phyloP scores from a whole-genome alignment of 202 grass and related monocot species.

The Schoenoplectus triqueter region DNA sequence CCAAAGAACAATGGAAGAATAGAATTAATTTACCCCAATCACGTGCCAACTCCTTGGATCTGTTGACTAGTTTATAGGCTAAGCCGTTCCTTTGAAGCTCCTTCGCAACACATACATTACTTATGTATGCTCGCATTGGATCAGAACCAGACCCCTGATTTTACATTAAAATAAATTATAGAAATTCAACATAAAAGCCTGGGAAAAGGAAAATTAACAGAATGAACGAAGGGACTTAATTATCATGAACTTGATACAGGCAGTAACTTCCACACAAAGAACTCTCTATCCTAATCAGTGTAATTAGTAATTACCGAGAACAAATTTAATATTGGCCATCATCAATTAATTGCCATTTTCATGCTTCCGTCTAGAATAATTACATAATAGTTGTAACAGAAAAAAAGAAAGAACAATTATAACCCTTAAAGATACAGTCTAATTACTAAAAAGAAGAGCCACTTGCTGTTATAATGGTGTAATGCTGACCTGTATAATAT shows the following conservation, averaged over 20 bases:
- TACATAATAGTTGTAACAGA: background rate
- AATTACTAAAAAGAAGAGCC: background rate
- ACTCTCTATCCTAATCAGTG: background rate
- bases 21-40: constrained; percentile 68
- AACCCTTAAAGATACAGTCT: background rate
- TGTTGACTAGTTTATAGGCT: constrained; percentile 75
- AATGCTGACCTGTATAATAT: background rate
- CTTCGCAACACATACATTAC: constrained; percentile 82
- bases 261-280: background rate
- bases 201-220: background rate
- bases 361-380: background rate
- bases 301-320: constrained; percentile 18
- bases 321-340: background rate
- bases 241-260: background rate
- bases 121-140: constrained; percentile 67
- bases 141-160: constrained; percentile 61
- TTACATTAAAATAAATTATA: constrained; percentile 27
- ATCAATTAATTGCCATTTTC: background rate
- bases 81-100: constrained; percentile 82
- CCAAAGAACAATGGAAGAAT: constrained; percentile 28
- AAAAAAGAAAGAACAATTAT: background rate
- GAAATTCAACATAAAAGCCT: constrained; percentile 17
- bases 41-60: constrained; percentile 71
- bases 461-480: constrained; percentile 4
- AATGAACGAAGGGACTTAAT: background rate